Conservation (phyloP, 164 flowering plant genomes). For the Stephania japonica region DNA sequence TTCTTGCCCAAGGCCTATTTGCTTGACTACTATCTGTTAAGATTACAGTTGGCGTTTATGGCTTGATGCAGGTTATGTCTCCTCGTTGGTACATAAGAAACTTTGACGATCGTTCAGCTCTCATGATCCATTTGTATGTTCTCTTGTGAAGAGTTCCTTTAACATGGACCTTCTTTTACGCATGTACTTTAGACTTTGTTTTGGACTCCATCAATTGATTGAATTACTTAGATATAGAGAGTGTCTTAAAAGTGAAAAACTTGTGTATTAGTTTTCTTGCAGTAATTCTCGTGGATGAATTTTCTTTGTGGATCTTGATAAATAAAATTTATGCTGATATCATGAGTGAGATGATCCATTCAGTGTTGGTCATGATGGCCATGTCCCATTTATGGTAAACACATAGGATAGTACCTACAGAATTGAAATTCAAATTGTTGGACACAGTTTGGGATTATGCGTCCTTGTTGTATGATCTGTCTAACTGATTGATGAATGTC, state of each 20-base stretch:
- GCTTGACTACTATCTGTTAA: not conserved
- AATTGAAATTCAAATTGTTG: not conserved
- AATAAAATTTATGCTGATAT: not conserved
- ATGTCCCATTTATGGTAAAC: not conserved
- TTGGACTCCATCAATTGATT: slow-evolving; percentile 1
- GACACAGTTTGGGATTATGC: not conserved
- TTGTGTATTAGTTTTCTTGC: not conserved
- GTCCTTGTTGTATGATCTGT: not conserved
- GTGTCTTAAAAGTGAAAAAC: not conserved
- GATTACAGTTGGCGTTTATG: not conserved
- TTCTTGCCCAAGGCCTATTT: not conserved
- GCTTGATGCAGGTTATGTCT: slow-evolving; percentile 53
- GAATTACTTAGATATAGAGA: not conserved
- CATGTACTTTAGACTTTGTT: slow-evolving; percentile 1
- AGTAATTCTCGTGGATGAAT: not conserved
- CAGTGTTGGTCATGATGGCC: not conserved
- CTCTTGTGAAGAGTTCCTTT: not conserved
- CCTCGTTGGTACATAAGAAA: slow-evolving; percentile 87
- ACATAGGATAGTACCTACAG: not conserved
- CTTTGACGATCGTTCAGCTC: slow-evolving; percentile 47
- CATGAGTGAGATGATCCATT: not conserved
- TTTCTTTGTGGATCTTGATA: not conserved
- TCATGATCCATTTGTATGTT: slow-evolving; percentile 87
- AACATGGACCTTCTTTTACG: not conserved
- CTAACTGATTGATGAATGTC: not conserved